Evolutionary conservation across 2,329 filamentous ascomycete genomes (phyloP).

Genomic region (Conoideocrella luteorostrata): DNA sequence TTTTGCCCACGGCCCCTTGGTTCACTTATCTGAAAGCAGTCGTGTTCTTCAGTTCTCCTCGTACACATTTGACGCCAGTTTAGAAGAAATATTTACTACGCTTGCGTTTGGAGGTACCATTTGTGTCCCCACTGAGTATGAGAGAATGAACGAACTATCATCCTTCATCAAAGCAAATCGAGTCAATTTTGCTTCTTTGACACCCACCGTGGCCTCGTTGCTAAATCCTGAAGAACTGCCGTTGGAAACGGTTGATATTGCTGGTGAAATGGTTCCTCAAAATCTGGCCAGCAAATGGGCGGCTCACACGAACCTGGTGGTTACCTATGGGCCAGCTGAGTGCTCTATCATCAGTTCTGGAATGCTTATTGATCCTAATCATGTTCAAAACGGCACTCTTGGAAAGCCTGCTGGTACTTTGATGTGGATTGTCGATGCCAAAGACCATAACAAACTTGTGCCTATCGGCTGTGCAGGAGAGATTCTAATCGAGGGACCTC

Average conservation of each 20-base stretch:
- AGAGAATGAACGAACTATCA: neutral
- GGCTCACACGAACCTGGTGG: no score
- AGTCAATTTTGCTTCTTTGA: neutral
- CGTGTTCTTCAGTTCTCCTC: neutral
- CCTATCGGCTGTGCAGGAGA: neutral
- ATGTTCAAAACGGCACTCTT: neutral
- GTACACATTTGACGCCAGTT: no score
- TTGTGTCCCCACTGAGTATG: no score
- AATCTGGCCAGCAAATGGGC: no score
- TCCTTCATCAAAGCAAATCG: neutral
- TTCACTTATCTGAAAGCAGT: neutral
- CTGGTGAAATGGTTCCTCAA: neutral
- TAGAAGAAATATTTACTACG: no score
- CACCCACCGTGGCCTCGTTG: neutral
- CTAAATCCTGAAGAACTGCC: neutral
- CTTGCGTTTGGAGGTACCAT: no score
- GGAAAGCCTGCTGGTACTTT: no score
- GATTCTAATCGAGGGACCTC: neutral
- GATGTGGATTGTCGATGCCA: neutral
- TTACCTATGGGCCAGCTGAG: no score
- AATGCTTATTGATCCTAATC: no score
- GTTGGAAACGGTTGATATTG: neutral
- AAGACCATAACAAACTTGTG: neutral
- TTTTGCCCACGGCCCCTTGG: neutral
- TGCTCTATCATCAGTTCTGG: no score